Evolutionary conservation across 176 grass and related monocot species (phyloP).

Genomic region (Otatea glauca): DNA sequence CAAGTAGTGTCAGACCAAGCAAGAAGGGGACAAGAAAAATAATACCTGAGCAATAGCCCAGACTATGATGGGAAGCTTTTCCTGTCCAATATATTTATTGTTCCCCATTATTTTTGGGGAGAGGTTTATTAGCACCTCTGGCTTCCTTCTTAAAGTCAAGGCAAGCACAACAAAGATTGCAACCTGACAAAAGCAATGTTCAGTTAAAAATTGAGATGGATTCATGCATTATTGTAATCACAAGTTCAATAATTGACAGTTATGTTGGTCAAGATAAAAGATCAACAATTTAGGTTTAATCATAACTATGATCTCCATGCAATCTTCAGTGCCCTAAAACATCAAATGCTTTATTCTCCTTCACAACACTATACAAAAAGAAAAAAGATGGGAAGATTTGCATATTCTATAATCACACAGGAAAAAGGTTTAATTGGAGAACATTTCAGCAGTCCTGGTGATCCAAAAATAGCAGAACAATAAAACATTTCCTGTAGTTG

Average conservation of each 20-base stretch:
- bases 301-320: neutral
- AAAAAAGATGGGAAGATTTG: neutral
- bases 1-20: neutral
- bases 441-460: neutral
- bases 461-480: conserved; percentile 3
- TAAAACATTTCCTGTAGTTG: neutral
- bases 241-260: neutral
- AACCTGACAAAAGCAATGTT: conserved; percentile 57
- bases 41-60: conserved; percentile 91
- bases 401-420: conserved; percentile 20
- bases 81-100: conserved; percentile 79
- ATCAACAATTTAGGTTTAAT: conserved; percentile 19
- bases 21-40: neutral
- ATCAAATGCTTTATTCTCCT: conserved; percentile 10
- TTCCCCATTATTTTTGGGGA: conserved; percentile 74
- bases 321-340: neutral
- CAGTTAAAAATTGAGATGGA: conserved; percentile 21
- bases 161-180: conserved; percentile 93
- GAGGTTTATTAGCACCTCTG: conserved; percentile 61
- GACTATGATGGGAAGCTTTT: conserved; percentile 79
- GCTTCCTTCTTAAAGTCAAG: conserved; percentile 83
- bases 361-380: neutral
- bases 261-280: neutral
- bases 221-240: neutral
- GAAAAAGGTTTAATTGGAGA: neutral